Conservation (phyloP, 2,329 filamentous ascomycete species). For the Aureobasidium leucospermi region DNA sequence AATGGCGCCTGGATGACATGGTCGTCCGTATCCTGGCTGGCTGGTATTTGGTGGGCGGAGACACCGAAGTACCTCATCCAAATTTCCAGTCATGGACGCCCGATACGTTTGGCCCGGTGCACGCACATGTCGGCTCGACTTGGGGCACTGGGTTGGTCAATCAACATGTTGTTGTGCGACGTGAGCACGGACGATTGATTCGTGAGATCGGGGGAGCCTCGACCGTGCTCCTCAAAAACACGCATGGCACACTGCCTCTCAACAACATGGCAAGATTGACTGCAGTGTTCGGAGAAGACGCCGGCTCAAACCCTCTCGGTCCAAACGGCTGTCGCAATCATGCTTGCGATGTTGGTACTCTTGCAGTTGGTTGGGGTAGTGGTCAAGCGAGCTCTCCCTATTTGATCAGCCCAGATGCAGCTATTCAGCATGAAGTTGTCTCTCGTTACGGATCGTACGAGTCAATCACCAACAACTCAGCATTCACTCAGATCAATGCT, state of each 20-base stretch:
- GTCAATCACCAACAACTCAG: constrained; percentile 23
- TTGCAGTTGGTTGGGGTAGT: constrained; percentile 41
- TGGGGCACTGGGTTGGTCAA: constrained; percentile 48
- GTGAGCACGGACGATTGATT: constrained; percentile 63
- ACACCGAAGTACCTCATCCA: constrained; percentile 39
- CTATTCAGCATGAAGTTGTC: constrained; percentile 23
- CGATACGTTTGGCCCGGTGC: constrained; percentile 57
- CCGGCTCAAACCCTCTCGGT: constrained; percentile 36
- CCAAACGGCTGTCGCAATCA: constrained; percentile 40
- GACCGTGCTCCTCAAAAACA: constrained; percentile 44
- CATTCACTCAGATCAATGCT: constrained; percentile 22
- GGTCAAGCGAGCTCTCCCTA: constrained; percentile 33
- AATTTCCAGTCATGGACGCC: constrained; percentile 41
- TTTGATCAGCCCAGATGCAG: constrained; percentile 23
- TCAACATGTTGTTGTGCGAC: constrained; percentile 70
- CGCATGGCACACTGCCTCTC: constrained; percentile 35
- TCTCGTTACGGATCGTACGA: constrained; percentile 20
- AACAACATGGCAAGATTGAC: constrained; percentile 38
- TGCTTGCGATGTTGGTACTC: constrained; percentile 38
- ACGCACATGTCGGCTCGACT: constrained; percentile 54
- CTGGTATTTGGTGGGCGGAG: constrained; percentile 45
- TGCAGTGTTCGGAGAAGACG: constrained; percentile 45
- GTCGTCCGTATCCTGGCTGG: constrained; percentile 37
- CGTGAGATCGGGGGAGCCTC: constrained; percentile 51
- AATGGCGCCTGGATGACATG: constrained; percentile 36